phyloP scores from a whole-genome alignment of 1,284 basidiomycete genomes.

The Cutaneotrichosporon cavernicola region DNA sequence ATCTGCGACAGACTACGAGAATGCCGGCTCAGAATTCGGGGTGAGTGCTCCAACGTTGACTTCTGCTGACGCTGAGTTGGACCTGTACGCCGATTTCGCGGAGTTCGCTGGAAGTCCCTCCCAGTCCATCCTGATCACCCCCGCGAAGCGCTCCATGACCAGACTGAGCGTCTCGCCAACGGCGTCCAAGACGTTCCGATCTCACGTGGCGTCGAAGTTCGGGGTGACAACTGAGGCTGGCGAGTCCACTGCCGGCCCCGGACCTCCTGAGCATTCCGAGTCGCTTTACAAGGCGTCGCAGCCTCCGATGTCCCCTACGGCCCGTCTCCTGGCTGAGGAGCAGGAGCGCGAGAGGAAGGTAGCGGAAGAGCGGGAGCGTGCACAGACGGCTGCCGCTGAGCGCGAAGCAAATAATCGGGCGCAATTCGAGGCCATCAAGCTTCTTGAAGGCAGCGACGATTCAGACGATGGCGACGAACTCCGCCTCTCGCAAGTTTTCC shows the following conservation, averaged over 20 bases:
- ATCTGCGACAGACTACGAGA: background rate
- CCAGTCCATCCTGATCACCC: background rate
- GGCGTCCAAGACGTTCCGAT: background rate
- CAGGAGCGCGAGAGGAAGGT: background rate
- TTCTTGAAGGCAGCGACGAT: slow-evolving; percentile 4
- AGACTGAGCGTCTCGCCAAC: background rate
- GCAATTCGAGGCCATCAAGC: background rate
- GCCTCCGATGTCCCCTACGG: background rate
- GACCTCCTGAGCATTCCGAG: background rate
- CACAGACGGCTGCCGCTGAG: background rate
- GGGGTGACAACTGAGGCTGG: background rate
- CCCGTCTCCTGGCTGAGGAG: slow-evolving; percentile 11
- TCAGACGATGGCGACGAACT: slow-evolving; percentile 12
- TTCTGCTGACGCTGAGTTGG: slow-evolving; percentile 6
- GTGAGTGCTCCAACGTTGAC: background rate
- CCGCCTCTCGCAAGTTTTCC: background rate
- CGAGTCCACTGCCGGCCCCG: background rate
- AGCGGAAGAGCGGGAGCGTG: slow-evolving; percentile 6
- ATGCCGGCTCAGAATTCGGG: background rate
- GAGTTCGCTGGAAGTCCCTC: slow-evolving; percentile 12
- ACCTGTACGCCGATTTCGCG: slow-evolving; percentile 14
- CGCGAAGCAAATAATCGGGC: background rate
- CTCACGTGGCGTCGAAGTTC: background rate
- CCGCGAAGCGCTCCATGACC: background rate
- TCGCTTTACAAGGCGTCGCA: slow-evolving; percentile 1